Evolutionary conservation across 2,329 filamentous ascomycete species (phyloP).

Genomic region (Pseudogymnoascus verrucosus): DNA sequence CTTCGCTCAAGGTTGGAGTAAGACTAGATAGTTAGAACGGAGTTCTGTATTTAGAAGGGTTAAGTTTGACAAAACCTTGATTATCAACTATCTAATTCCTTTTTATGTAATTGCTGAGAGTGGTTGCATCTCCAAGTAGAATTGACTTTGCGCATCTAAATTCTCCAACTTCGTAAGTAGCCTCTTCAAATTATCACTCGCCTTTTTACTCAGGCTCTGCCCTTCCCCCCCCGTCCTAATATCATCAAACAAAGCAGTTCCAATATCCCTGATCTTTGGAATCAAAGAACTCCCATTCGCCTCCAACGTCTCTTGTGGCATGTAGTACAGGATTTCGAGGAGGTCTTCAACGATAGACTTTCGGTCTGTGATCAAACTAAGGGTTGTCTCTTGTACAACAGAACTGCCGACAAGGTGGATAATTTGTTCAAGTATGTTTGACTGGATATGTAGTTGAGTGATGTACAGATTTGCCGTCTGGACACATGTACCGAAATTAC

Average conservation of each 20-base stretch:
- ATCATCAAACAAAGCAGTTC: constrained; percentile 27
- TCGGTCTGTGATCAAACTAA: constrained; percentile 19
- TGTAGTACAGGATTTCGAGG: constrained; percentile 30
- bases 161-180: constrained; percentile 12
- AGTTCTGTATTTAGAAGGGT: no score
- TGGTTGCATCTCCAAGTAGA: no score
- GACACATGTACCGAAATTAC: constrained; percentile 30
- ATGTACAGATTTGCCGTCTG: constrained; percentile 33
- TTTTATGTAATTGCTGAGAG: no score
- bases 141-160: constrained; percentile 9
- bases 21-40: no score
- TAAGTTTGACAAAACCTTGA: no score
- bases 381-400: neutral
- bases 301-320: constrained; percentile 28
- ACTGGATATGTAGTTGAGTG: constrained; percentile 31
- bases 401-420: constrained; percentile 12
- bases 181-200: constrained; percentile 9
- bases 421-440: constrained; percentile 30
- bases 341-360: constrained; percentile 30
- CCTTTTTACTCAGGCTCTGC: neutral
- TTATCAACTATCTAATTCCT: no score
- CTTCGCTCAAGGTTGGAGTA: no score
- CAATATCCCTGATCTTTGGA: constrained; percentile 32
- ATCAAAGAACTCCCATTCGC: constrained; percentile 18
- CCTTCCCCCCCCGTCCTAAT: constrained; percentile 6